These are phyloP conservation scores for Termitomyces sp. DNA, from an alignment of 768 basidiomycete genomes.

Conservation along the genomic window DNA sequence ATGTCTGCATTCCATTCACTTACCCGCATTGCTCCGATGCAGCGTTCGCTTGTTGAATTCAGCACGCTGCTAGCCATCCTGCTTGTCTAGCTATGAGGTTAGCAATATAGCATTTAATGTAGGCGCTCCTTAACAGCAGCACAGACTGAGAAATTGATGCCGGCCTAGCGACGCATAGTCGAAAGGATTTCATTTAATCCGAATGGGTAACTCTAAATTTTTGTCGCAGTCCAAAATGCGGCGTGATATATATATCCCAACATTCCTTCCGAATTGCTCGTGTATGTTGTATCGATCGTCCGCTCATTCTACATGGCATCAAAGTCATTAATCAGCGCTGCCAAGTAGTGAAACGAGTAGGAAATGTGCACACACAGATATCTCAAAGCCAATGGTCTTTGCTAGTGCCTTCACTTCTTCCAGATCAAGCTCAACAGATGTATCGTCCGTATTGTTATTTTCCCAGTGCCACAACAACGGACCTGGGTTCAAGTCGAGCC, in stretches of 20 bases:
- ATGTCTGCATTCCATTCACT: too few species aligned
- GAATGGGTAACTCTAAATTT: neutral
- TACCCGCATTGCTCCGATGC: too few species aligned
- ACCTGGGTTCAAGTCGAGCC: constrained; percentile 39
- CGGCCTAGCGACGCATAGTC: neutral
- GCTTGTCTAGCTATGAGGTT: too few species aligned
- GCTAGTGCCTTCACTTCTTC: constrained; percentile 83
- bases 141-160: neutral
- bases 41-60: too few species aligned
- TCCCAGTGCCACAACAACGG: constrained; percentile 98
- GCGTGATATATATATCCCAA: constrained; percentile 82
- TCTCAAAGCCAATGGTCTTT: constrained; percentile 72
- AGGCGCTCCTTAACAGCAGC: too few species aligned
- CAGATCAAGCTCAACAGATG: constrained; percentile 84
- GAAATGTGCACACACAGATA: constrained; percentile 51
- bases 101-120: too few species aligned
- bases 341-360: neutral
- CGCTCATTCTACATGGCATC: constrained; percentile 61
- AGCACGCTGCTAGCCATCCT: too few species aligned
- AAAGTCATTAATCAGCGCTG: neutral
- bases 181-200: neutral
- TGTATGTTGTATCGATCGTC: constrained; percentile 81
- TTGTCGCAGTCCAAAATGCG: constrained; percentile 79
- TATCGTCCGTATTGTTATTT: constrained; percentile 77
- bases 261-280: constrained; percentile 78